A percentile compares a stretch with the other conserved stretches of the same genome.
Evolutionary conservation across 2,329 filamentous ascomycete genomes (phyloP).

Genomic region (Ophiostoma sp.): DNA sequence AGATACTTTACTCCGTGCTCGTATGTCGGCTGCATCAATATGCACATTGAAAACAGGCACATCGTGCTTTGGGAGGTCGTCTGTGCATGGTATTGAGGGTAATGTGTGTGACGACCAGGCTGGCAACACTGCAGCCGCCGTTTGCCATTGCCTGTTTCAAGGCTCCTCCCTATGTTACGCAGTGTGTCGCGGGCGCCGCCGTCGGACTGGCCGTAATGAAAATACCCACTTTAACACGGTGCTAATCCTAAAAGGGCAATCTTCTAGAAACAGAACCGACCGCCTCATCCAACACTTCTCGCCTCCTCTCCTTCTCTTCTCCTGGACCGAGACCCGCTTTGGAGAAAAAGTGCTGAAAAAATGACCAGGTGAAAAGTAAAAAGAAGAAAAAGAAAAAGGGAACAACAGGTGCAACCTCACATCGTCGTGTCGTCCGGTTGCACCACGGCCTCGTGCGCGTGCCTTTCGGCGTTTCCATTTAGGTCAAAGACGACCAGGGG

Average conservation of each 20-base stretch:
- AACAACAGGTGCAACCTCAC: neutral
- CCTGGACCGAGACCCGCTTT: neutral
- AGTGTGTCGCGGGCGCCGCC: neutral
- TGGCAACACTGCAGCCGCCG: neutral
- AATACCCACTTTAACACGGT: neutral
- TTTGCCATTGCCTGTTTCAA: neutral
- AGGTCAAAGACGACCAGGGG: neutral
- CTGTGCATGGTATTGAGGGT: neutral
- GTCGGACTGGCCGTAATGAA: slow-evolving; percentile 23
- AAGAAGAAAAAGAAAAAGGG: neutral
- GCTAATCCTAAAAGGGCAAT: slow-evolving; percentile 22
- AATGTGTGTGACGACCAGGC: neutral
- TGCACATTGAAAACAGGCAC: neutral
- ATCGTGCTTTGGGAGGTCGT: neutral
- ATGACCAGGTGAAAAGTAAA: neutral
- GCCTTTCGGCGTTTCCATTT: neutral
- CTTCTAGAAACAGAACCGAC: slow-evolving; percentile 27
- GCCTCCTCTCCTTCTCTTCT: slow-evolving; percentile 1
- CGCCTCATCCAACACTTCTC: neutral
- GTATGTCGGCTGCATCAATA: neutral
- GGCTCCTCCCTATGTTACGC: neutral
- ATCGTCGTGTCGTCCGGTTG: neutral
- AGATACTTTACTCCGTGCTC: neutral
- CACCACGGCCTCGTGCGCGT: neutral
- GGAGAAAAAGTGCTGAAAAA: neutral